phyloP scores from a whole-genome alignment of 2,329 filamentous ascomycete species.

The Juglanconis oblonga region DNA sequence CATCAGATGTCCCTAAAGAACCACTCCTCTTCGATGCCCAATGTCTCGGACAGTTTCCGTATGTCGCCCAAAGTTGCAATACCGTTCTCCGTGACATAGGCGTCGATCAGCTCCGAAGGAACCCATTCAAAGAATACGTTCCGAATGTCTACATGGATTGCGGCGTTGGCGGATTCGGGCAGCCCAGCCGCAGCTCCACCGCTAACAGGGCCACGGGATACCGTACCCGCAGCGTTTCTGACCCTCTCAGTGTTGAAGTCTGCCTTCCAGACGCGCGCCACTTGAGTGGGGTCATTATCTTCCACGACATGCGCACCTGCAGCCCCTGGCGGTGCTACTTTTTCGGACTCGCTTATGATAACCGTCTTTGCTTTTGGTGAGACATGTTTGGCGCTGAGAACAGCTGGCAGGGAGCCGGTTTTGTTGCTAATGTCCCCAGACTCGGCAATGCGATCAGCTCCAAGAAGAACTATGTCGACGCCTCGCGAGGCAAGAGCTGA shows the following conservation, averaged over 20 bases:
- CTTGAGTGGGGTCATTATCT: conserved; percentile 50
- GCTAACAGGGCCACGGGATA: conserved; percentile 9
- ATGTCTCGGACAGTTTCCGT: conserved; percentile 32
- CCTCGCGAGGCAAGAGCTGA: conserved; percentile 48
- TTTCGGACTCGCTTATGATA: conserved; percentile 59
- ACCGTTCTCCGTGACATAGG: conserved; percentile 55
- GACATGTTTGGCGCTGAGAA: conserved; percentile 51
- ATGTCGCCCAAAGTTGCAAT: conserved; percentile 39
- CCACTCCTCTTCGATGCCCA: conserved; percentile 34
- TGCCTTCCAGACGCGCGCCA: conserved; percentile 45
- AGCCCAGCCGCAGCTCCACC: background rate
- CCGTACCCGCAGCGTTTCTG: conserved; percentile 18
- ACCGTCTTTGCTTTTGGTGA: conserved; percentile 46
- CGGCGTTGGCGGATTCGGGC: background rate
- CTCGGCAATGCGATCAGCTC: conserved; percentile 60
- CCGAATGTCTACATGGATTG: conserved; percentile 32
- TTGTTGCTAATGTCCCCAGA: conserved; percentile 64
- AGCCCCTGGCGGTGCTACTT: conserved; percentile 49
- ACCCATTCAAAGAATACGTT: conserved; percentile 64
- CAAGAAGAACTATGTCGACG: conserved; percentile 59
- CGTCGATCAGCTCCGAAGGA: conserved; percentile 45
- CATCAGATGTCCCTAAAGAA: conserved; percentile 41
- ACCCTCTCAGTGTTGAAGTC: conserved; percentile 24
- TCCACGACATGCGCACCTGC: conserved; percentile 44
- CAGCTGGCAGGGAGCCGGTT: conserved; percentile 58